Conservation (phyloP, 2,329 filamentous ascomycete genomes). For the Fusarium longipes region DNA sequence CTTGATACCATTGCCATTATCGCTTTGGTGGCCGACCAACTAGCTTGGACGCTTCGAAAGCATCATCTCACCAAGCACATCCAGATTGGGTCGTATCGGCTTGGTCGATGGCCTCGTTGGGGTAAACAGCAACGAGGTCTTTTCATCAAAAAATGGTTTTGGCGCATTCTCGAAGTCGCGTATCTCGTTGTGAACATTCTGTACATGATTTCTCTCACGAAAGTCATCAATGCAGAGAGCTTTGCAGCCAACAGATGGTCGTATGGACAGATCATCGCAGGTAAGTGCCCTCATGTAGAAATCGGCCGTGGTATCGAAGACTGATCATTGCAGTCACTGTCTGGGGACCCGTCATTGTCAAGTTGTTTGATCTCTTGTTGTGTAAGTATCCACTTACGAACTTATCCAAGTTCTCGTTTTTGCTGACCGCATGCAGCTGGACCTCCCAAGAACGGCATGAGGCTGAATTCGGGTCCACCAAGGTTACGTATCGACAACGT, state of each 20-base stretch:
- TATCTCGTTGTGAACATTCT: constrained; percentile 54
- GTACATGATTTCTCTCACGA: constrained; percentile 53
- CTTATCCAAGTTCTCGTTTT: not conserved
- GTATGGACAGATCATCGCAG: constrained; percentile 55
- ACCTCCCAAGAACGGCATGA: constrained; percentile 52
- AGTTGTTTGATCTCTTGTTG: constrained; percentile 53
- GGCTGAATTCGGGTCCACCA: constrained; percentile 52
- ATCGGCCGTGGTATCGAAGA: too few species aligned
- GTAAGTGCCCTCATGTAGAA: too few species aligned
- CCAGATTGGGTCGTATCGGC: constrained; percentile 47
- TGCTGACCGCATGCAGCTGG: constrained; percentile 49
- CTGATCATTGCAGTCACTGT: constrained; percentile 56
- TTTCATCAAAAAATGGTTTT: constrained; percentile 48
- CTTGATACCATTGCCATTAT: constrained; percentile 53
- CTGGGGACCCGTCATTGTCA: constrained; percentile 55
- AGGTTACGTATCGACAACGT: constrained; percentile 55
- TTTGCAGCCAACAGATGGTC: constrained; percentile 52
- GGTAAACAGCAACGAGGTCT: constrained; percentile 47
- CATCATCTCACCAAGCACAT: constrained; percentile 50
- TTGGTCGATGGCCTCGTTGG: constrained; percentile 50
- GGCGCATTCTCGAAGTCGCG: constrained; percentile 51
- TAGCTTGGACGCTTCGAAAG: constrained; percentile 53
- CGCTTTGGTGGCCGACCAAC: constrained; percentile 50
- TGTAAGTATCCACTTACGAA: constrained; percentile 45
- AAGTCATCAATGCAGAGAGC: constrained; percentile 52